phyloP scores from a whole-genome alignment of 2,329 filamentous ascomycete species.

The Phaeoacremonium minimum region DNA sequence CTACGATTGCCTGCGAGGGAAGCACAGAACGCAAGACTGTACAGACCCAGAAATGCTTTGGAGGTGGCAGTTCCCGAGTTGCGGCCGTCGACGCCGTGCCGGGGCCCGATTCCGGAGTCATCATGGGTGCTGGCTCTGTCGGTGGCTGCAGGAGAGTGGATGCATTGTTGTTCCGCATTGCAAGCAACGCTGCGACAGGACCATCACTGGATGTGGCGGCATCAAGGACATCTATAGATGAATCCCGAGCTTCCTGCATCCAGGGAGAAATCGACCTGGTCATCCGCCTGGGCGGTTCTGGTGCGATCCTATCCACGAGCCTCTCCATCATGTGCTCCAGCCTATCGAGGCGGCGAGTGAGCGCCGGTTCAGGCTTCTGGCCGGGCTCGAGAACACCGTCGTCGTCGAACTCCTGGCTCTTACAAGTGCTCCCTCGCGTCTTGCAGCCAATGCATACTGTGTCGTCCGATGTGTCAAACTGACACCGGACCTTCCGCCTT shows the following conservation, averaged over 20 bases:
- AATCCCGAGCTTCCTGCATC: slow-evolving; percentile 14
- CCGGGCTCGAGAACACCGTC: slow-evolving; percentile 17
- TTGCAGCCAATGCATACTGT: slow-evolving; percentile 37
- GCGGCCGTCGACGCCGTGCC: slow-evolving; percentile 1
- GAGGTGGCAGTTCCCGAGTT: slow-evolving; percentile 12
- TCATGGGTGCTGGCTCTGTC: slow-evolving; percentile 11
- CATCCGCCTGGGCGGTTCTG: slow-evolving; percentile 6
- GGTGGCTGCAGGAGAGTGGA: slow-evolving; percentile 5
- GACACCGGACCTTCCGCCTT: slow-evolving; percentile 44
- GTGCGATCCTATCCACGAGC: slow-evolving; percentile 32
- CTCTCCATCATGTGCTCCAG: slow-evolving; percentile 43
- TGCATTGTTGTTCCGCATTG: slow-evolving; percentile 11
- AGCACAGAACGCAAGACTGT: slow-evolving; percentile 24
- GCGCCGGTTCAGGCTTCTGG: slow-evolving; percentile 26
- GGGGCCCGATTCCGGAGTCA: slow-evolving; percentile 11
- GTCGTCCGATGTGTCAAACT: slow-evolving; percentile 31
- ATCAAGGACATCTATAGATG: slow-evolving; percentile 19
- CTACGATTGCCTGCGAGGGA: slow-evolving; percentile 26
- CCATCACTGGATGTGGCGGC: slow-evolving; percentile 20
- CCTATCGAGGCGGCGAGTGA: slow-evolving; percentile 36
- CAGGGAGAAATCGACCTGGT: slow-evolving; percentile 12
- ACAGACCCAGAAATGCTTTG: slow-evolving; percentile 25
- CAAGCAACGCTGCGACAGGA: slow-evolving; percentile 21
- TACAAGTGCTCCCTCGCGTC: slow-evolving; percentile 31
- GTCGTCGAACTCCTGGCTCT: slow-evolving; percentile 40